A percentile compares a stretch with the other conserved stretches of the same genome.
Conservation (phyloP, 306 rosid species). For the Argentina anserina region DNA sequence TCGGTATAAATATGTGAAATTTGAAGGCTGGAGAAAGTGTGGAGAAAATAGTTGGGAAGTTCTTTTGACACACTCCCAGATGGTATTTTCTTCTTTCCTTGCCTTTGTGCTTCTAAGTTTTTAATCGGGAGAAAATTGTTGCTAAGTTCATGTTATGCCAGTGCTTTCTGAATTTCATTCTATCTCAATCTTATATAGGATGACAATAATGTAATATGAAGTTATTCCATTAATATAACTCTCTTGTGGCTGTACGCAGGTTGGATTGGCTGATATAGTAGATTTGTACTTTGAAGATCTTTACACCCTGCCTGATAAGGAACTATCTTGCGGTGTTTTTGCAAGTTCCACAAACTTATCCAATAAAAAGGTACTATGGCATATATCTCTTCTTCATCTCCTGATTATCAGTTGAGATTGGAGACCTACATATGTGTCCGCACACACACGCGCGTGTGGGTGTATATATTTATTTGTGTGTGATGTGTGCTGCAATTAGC, state of each 20-base stretch:
- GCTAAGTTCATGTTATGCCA: neutral
- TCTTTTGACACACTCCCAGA: conserved; percentile 89
- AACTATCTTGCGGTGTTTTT: conserved; percentile 51
- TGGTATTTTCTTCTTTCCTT: conserved; percentile 62
- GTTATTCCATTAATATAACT: neutral
- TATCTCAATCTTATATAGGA: conserved; percentile 5
- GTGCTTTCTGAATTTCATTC: neutral
- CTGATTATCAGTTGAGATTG: neutral
- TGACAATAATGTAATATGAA: neutral
- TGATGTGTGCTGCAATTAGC: neutral
- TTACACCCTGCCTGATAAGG: conserved; percentile 60
- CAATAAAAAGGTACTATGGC: conserved; percentile 50
- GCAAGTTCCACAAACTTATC: conserved; percentile 46
- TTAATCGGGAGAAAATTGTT: neutral
- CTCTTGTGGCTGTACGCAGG: conserved; percentile 37
- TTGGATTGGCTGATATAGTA: conserved; percentile 64
- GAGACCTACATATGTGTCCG: neutral
- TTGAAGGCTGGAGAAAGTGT: conserved; percentile 77
- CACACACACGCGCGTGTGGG: no score
- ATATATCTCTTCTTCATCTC: neutral
- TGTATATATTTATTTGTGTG: neutral
- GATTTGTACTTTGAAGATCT: conserved; percentile 82
- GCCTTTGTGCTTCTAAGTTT: conserved; percentile 16
- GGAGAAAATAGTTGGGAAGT: conserved; percentile 72
- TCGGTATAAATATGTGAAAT: conserved; percentile 42